Evolutionary conservation across 768 basidiomycete genomes (phyloP).

Genomic region (Hericium rajendrae): DNA sequence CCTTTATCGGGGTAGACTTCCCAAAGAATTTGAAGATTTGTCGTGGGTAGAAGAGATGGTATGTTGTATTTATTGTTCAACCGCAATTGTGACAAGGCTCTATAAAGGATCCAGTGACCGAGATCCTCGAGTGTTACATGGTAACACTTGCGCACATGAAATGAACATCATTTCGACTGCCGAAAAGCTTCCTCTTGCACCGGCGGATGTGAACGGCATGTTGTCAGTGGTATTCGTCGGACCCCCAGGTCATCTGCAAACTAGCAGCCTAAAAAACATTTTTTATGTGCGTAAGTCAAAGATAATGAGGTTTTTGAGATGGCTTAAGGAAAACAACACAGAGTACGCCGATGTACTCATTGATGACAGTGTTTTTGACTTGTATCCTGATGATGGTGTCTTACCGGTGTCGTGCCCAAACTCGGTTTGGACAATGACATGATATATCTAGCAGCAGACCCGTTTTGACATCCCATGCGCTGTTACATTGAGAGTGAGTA

Average conservation of each 20-base stretch:
- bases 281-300: conserved; percentile 18
- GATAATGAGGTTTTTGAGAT: conserved; percentile 18
- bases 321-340: conserved; percentile 17
- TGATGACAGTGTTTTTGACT: neutral
- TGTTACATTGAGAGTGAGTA: too few relatives aligned
- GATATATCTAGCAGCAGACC: too few relatives aligned
- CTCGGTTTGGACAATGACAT: too few relatives aligned
- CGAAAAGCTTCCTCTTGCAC: conserved; percentile 17
- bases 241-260: conserved; percentile 11
- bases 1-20: conserved; percentile 7
- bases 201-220: conserved; percentile 18
- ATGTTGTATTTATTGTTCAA: conserved; percentile 14
- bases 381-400: neutral
- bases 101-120: conserved; percentile 17
- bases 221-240: conserved; percentile 24
- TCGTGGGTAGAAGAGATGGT: neutral
- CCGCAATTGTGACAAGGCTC: conserved; percentile 20
- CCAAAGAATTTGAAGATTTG: conserved; percentile 16
- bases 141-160: conserved; percentile 27
- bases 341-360: conserved; percentile 11
- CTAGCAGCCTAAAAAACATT: conserved; percentile 8
- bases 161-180: conserved; percentile 25
- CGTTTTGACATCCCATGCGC: too few relatives aligned
- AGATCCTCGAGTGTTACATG: conserved; percentile 21
- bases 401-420: too few relatives aligned